phyloP scores from a whole-genome alignment of 176 grass and related monocot genomes.

The Lolium perenne region DNA sequence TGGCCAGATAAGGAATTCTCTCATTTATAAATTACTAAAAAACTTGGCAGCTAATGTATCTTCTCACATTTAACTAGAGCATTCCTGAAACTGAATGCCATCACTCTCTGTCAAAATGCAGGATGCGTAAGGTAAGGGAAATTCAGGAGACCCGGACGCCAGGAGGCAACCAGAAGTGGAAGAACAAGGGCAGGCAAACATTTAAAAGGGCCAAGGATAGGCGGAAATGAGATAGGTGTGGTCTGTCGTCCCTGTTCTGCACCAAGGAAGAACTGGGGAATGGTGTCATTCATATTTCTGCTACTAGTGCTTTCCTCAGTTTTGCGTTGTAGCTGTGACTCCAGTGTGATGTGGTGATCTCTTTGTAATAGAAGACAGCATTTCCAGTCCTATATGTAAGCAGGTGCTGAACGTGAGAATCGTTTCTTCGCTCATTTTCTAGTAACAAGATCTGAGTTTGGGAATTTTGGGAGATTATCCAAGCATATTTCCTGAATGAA shows the following conservation, averaged over 20 bases:
- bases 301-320: not conserved
- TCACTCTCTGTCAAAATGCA: conserved; percentile 45
- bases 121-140: conserved; percentile 81
- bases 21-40: not conserved
- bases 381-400: not conserved
- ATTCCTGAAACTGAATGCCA: conserved; percentile 18
- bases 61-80: not conserved
- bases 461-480: not conserved
- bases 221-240: conserved; percentile 42
- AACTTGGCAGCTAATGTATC: not conserved
- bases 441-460: not conserved
- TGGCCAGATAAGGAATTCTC: too few species aligned
- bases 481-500: not conserved
- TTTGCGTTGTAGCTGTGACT: not conserved
- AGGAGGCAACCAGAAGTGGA: conserved; percentile 80
- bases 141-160: conserved; percentile 61
- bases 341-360: conserved; percentile 7
- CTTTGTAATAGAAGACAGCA: not conserved
- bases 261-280: not conserved
- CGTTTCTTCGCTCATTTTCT: not conserved
- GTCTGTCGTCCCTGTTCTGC: not conserved
- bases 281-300: conserved; percentile 9
- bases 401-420: not conserved
- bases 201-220: conserved; percentile 80
- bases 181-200: conserved; percentile 69